These are phyloP conservation scores for Thozetella sp. DNA, from an alignment of 495 filamentous ascomycete genomes.

Conservation along the genomic window DNA sequence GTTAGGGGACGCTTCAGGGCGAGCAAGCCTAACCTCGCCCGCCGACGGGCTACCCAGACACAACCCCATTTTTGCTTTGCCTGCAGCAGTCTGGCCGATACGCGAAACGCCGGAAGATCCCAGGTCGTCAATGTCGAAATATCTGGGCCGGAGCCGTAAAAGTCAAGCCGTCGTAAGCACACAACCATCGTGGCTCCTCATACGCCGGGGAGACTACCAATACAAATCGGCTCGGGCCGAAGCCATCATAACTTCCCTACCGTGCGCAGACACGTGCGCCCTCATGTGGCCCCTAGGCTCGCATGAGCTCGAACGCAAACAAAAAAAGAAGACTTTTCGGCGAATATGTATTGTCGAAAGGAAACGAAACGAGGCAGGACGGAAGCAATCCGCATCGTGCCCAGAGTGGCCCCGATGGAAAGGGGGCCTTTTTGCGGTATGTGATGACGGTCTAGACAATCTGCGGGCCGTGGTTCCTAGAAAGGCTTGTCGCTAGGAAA, in stretches of 20 bases:
- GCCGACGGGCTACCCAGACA: not conserved
- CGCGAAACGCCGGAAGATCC: not conserved
- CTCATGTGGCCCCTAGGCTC: not conserved
- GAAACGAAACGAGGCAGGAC: too few relatives aligned
- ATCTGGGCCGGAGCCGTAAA: not conserved
- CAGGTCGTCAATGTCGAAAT: not conserved
- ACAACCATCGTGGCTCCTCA: not conserved
- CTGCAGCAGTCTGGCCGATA: not conserved
- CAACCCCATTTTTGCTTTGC: not conserved
- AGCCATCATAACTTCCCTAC: not conserved
- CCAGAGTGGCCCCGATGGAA: too few relatives aligned
- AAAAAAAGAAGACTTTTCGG: not conserved
- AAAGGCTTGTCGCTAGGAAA: slow-evolving; percentile 1
- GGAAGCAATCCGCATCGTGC: too few relatives aligned
- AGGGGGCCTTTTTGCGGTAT: too few relatives aligned
- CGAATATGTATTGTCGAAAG: not conserved
- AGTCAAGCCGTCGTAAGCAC: not conserved
- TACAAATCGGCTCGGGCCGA: not conserved
- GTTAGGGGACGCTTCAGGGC: not conserved
- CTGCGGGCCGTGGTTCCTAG: not conserved
- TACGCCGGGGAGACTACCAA: not conserved
- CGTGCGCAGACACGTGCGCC: not conserved
- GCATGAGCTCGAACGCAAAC: not conserved
- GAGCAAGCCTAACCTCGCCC: not conserved
- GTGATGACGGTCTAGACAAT: not conserved